These are phyloP conservation scores for Aspergillaceae sp. DNA, from an alignment of 2,329 filamentous ascomycete species.

Conservation along the genomic window DNA sequence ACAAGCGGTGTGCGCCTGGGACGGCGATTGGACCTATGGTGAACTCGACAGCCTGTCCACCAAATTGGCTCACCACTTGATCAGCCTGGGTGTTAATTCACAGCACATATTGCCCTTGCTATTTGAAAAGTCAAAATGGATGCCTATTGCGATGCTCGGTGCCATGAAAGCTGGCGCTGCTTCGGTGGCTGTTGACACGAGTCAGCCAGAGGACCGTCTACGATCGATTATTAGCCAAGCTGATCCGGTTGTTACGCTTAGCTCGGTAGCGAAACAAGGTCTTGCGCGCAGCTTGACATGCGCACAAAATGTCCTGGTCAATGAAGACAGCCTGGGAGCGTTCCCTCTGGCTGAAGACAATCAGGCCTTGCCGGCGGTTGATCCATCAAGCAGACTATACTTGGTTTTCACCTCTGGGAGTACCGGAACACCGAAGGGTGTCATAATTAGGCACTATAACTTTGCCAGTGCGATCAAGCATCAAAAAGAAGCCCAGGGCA, in stretches of 20 bases:
- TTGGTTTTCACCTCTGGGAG: too few species aligned
- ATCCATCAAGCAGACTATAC: too few species aligned
- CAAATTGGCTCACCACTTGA: constrained; percentile 2
- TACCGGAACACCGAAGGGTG: too few species aligned
- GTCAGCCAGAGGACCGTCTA: too few species aligned
- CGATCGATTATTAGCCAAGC: too few species aligned
- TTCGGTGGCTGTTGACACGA: constrained; percentile 1
- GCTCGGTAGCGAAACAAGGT: too few species aligned
- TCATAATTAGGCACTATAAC: too few species aligned
- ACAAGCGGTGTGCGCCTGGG: constrained; percentile 9
- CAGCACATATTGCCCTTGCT: constrained; percentile 6
- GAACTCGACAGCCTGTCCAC: constrained; percentile 7
- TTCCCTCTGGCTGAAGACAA: neutral
- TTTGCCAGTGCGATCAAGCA: too few species aligned
- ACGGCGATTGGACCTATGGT: constrained; percentile 7
- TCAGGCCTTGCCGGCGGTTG: neutral
- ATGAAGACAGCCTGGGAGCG: constrained; percentile 2
- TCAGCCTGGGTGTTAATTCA: constrained; percentile 1
- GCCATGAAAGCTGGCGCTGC: constrained; percentile 7
- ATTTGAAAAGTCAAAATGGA: constrained; percentile 8
- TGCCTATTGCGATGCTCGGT: constrained; percentile 5
- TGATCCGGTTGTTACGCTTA: too few species aligned
- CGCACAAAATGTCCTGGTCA: neutral
- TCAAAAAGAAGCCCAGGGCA: too few species aligned
- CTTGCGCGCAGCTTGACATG: too few species aligned